Evolutionary conservation across 1,284 basidiomycete genomes (phyloP).

Genomic region (Rhodotorula sp.): DNA sequence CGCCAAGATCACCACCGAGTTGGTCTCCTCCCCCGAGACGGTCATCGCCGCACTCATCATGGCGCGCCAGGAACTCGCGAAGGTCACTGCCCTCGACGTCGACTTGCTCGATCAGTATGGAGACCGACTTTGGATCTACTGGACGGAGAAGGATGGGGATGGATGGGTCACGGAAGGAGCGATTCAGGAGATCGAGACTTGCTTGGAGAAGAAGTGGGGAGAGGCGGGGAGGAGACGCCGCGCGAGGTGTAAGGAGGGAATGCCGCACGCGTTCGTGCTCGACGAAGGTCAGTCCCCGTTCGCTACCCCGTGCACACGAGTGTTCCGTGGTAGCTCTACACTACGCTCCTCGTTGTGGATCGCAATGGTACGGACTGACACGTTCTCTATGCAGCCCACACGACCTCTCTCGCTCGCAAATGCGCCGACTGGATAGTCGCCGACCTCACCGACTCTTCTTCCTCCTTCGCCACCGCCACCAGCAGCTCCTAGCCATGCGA

Average conservation of each 20-base stretch:
- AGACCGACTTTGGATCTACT: constrained; percentile 32
- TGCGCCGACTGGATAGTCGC: constrained; percentile 36
- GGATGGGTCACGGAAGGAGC: constrained; percentile 32
- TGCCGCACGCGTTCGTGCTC: constrained; percentile 39
- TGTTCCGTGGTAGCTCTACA: not conserved
- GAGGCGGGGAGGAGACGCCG: constrained; percentile 13
- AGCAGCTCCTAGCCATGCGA: not conserved
- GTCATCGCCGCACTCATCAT: constrained; percentile 34
- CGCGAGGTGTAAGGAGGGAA: constrained; percentile 31
- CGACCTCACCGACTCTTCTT: constrained; percentile 9
- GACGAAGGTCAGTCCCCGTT: constrained; percentile 17
- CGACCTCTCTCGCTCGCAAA: constrained; percentile 21
- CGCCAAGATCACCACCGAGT: constrained; percentile 7
- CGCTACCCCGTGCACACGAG: too few relatives aligned
- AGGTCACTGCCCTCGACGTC: constrained; percentile 24
- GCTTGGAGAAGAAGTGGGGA: constrained; percentile 18
- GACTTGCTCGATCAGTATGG: constrained; percentile 5
- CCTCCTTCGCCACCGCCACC: not conserved
- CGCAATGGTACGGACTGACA: not conserved
- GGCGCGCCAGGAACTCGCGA: constrained; percentile 33
- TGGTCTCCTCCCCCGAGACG: constrained; percentile 29
- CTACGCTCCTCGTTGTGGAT: not conserved
- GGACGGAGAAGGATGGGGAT: constrained; percentile 23
- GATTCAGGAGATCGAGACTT: constrained; percentile 28
- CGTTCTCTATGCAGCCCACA: constrained; percentile 13